Percentiles rank a stretch among this genome's conserved stretches.
Conservation (phyloP, 441 rosid species). For the Kokia cookei region DNA sequence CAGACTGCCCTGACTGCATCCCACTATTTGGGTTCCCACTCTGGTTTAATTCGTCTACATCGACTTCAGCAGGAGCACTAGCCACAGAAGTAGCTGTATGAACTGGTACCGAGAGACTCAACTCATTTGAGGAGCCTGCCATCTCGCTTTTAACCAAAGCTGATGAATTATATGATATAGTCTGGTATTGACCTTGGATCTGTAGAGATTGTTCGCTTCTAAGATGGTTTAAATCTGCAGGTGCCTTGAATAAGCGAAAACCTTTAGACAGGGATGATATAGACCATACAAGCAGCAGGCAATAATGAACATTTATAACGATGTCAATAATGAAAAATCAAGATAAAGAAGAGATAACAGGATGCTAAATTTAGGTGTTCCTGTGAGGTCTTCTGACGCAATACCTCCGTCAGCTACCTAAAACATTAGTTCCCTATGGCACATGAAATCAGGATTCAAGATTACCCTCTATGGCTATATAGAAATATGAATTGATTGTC, state of each 20-base stretch:
- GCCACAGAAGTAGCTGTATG: slow-evolving; percentile 37
- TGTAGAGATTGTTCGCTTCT: slow-evolving; percentile 37
- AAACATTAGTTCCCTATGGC: neutral
- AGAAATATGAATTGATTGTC: neutral
- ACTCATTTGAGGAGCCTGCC: slow-evolving; percentile 62
- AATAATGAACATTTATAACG: slow-evolving; percentile 3
- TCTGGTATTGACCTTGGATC: slow-evolving; percentile 42
- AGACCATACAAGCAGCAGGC: slow-evolving; percentile 4
- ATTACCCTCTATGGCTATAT: neutral
- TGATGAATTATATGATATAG: slow-evolving; percentile 40
- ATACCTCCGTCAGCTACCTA: neutral
- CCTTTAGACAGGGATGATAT: slow-evolving; percentile 26
- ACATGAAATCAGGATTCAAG: neutral
- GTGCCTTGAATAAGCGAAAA: slow-evolving; percentile 56
- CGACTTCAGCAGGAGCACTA: slow-evolving; percentile 48
- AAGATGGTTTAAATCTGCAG: slow-evolving; percentile 58
- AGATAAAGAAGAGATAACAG: neutral
- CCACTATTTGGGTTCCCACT: slow-evolving; percentile 33
- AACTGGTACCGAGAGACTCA: slow-evolving; percentile 40
- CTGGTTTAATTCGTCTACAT: slow-evolving; percentile 51
- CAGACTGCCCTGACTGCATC: slow-evolving; percentile 37
- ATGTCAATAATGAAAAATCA: neutral
- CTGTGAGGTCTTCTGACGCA: no score
- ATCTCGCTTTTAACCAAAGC: slow-evolving; percentile 41
- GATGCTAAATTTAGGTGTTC: neutral